Percentiles rank a stretch among this genome's conserved stretches.
Evolutionary conservation across 2,329 filamentous ascomycete genomes (phyloP).

Genomic region (Verticillium longisporum): DNA sequence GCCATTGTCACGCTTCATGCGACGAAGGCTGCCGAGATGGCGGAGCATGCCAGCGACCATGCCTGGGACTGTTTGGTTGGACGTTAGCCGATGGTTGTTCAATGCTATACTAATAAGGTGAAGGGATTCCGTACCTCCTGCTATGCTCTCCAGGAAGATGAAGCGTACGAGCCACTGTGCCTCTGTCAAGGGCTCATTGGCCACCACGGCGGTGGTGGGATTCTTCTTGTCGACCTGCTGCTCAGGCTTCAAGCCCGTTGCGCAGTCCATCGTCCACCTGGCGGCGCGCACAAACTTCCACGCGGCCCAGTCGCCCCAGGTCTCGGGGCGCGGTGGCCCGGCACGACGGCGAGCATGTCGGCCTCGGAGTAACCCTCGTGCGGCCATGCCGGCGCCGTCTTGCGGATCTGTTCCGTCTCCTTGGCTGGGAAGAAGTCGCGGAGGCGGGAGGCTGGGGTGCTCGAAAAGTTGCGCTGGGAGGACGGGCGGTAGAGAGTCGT

Average conservation of each 20-base stretch:
- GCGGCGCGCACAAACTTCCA: constrained; percentile 69
- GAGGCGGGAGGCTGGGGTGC: constrained; percentile 36
- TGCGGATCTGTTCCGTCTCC: constrained; percentile 54
- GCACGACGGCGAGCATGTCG: constrained; percentile 67
- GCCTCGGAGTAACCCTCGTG: constrained; percentile 69
- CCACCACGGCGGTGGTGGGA: constrained; percentile 46
- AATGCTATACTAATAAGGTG: background rate
- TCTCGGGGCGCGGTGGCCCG: constrained; percentile 70
- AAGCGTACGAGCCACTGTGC: constrained; percentile 86
- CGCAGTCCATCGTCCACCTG: constrained; percentile 74
- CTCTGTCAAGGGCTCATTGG: constrained; percentile 64
- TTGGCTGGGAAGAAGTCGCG: constrained; percentile 57
- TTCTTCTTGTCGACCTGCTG: constrained; percentile 58
- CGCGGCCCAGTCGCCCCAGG: constrained; percentile 71
- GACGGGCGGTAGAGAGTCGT: constrained; percentile 15
- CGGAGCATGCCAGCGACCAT: constrained; percentile 96
- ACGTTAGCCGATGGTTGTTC: background rate
- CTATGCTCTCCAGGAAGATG: constrained; percentile 90
- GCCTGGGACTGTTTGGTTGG: constrained; percentile 61
- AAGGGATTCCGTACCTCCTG: constrained; percentile 40
- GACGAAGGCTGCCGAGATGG: constrained; percentile 75
- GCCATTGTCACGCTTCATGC: constrained; percentile 88
- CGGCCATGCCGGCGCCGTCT: constrained; percentile 60
- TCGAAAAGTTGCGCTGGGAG: constrained; percentile 37
- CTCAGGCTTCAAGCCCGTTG: constrained; percentile 65